Conservation (phyloP, 2,329 filamentous ascomycete species). For the Penicillium italicum region DNA sequence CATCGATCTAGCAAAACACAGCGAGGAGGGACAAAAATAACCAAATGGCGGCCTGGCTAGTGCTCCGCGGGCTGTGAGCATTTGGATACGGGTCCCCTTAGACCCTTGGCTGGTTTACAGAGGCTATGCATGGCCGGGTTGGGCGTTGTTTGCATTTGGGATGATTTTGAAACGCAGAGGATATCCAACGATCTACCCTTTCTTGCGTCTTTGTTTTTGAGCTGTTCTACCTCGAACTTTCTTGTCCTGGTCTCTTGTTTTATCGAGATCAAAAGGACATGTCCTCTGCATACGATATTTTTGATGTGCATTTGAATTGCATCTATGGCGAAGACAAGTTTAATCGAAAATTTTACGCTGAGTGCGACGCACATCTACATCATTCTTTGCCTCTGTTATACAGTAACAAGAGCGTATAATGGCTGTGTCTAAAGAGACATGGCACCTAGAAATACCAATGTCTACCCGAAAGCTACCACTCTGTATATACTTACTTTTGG, state of each 20-base stretch:
- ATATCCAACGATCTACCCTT: background rate
- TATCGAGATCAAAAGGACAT: slow-evolving; percentile 10
- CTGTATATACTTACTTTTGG: background rate
- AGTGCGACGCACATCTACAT: background rate
- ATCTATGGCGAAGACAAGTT: slow-evolving; percentile 22
- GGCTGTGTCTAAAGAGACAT: background rate
- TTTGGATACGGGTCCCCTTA: background rate
- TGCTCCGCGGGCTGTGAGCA: slow-evolving; percentile 8
- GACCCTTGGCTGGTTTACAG: background rate
- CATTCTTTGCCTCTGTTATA: background rate
- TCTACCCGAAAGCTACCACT: background rate
- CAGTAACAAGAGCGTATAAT: background rate
- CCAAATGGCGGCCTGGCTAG: background rate
- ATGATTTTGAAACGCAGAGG: background rate
- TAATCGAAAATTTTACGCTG: slow-evolving; percentile 14
- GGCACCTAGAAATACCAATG: background rate
- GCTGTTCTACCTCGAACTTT: slow-evolving; percentile 2
- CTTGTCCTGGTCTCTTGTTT: background rate
- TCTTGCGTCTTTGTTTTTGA: slow-evolving; percentile 4
- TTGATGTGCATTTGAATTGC: slow-evolving; percentile 13
- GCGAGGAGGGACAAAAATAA: slow-evolving; percentile 30
- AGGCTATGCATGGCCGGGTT: background rate
- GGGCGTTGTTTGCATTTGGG: slow-evolving; percentile 9
- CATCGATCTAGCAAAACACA: slow-evolving; percentile 25
- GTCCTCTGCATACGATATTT: slow-evolving; percentile 18